Conservation (phyloP, 305 asterid species). For the Solanum hybrid region DNA sequence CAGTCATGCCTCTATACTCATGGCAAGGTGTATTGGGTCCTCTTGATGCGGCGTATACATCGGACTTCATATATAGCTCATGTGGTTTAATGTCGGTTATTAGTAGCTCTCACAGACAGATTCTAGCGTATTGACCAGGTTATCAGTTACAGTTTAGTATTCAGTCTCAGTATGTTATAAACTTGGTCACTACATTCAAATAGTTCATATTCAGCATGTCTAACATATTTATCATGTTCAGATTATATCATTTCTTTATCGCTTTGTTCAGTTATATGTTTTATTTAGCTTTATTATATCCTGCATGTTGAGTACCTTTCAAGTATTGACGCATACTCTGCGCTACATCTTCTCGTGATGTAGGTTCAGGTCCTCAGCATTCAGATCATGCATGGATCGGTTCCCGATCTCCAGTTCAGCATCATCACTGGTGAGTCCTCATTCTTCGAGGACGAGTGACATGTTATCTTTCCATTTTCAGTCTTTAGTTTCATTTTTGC, state of each 20-base stretch:
- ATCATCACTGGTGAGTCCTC: neutral
- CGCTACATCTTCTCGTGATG: neutral
- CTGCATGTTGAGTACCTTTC: neutral
- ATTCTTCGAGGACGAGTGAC: neutral
- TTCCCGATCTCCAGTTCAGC: neutral
- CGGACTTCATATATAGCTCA: neutral
- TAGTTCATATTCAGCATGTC: neutral
- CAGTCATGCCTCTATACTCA: neutral
- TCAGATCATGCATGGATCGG: neutral
- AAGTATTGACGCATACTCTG: neutral
- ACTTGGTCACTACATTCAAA: neutral
- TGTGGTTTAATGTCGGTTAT: neutral
- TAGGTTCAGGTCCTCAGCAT: neutral
- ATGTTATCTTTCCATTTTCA: neutral
- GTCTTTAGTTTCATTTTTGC: neutral
- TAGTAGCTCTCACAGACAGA: neutral
- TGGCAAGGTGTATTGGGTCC: neutral
- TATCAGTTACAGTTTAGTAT: neutral
- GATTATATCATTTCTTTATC: neutral
- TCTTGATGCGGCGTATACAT: neutral
- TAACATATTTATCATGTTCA: too few species aligned
- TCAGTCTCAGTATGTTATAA: neutral
- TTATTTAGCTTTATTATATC: neutral
- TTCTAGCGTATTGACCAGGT: neutral
- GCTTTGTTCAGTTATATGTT: neutral